phyloP scores from a whole-genome alignment of 2,329 filamentous ascomycete genomes.

The Claviceps capensis region DNA sequence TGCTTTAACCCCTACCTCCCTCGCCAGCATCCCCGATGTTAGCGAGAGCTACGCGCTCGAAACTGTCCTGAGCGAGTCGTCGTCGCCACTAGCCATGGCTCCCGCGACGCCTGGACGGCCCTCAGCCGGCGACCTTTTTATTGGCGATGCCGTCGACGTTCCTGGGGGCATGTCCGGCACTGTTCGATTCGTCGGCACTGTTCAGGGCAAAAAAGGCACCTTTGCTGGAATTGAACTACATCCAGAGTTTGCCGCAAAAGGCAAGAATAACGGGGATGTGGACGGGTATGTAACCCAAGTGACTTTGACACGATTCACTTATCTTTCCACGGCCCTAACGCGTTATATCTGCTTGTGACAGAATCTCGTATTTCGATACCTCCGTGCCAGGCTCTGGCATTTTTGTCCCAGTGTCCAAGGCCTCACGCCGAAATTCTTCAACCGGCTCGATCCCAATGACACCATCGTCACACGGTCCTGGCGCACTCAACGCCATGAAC shows the following conservation, averaged over 20 bases:
- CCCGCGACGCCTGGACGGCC: slow-evolving; percentile 38
- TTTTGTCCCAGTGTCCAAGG: slow-evolving; percentile 79
- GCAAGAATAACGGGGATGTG: slow-evolving; percentile 94
- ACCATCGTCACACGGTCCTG: slow-evolving; percentile 50
- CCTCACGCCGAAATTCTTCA: slow-evolving; percentile 49
- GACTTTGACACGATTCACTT: not conserved
- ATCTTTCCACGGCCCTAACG: not conserved
- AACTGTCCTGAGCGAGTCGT: slow-evolving; percentile 29
- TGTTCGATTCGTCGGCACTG: slow-evolving; percentile 76
- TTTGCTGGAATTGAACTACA: slow-evolving; percentile 90
- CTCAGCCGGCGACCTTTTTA: slow-evolving; percentile 41
- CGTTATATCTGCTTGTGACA: slow-evolving; percentile 15
- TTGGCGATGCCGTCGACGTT: slow-evolving; percentile 81
- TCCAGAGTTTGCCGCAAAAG: slow-evolving; percentile 63
- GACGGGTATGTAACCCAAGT: slow-evolving; percentile 54
- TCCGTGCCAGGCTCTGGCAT: slow-evolving; percentile 71
- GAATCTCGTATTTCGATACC: slow-evolving; percentile 69
- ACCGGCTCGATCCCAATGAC: slow-evolving; percentile 47
- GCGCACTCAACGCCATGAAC: slow-evolving; percentile 43
- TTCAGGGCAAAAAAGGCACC: slow-evolving; percentile 76
- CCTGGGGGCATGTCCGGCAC: slow-evolving; percentile 85
- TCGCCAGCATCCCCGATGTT: slow-evolving; percentile 54
- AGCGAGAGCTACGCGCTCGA: slow-evolving; percentile 48
- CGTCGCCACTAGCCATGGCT: slow-evolving; percentile 28
- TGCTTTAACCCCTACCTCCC: slow-evolving; percentile 49